Evolutionary conservation across 2,329 filamentous ascomycete species (phyloP), one percentile per base, ranked within the genome.

Genomic region (Graphiopsis chlorocephala): DNA sequence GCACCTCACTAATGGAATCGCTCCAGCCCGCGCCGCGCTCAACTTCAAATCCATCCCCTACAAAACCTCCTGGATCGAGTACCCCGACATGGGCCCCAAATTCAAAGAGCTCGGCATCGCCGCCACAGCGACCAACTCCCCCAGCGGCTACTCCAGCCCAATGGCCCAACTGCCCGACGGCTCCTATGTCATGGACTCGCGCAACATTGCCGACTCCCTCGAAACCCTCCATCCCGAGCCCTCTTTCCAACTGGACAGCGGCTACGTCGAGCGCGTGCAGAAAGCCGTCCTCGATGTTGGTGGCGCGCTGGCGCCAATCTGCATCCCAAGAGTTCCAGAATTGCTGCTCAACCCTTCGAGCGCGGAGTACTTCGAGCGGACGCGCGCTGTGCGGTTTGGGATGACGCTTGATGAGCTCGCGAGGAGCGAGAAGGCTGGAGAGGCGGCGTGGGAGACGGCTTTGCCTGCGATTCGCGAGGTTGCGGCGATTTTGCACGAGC

Each of bases 41-140:
- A 91, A 91, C 77, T 90, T 83, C 78, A 92, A 92, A 74, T 80
- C 80, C 1, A 74, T 91, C 15, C 81, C 86, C 53, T 92, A 91
- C 78, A 82, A 83, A 72, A 91, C 88, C 0, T 80, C 88, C 81
- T 91, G 88, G 87, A 76, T 87, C 17, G 87, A 90, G 71, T 91
- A 90, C 68, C 88, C 88, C 0, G 84, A 90, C 38, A 80, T 92
- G 66, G 59, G 35, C 48, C 45, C 63, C 12, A 83, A 75, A 2
- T 78, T 91, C 58, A 79, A 85, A 69, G 78, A 81, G 29, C 79
- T 86, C 47, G 81, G 79, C 63, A 72, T 84, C 60, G 77, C 81
- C 17, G 79, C 85, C 23, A 83, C 85, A 58, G 68, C 77, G 38
- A 69, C 71, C 6, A 67, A 70, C 15, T 68, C 68, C 7, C 74